Base-by-base conservation (phyloP, 331 rosid genomes). In the Quercus tomentella region DNA sequence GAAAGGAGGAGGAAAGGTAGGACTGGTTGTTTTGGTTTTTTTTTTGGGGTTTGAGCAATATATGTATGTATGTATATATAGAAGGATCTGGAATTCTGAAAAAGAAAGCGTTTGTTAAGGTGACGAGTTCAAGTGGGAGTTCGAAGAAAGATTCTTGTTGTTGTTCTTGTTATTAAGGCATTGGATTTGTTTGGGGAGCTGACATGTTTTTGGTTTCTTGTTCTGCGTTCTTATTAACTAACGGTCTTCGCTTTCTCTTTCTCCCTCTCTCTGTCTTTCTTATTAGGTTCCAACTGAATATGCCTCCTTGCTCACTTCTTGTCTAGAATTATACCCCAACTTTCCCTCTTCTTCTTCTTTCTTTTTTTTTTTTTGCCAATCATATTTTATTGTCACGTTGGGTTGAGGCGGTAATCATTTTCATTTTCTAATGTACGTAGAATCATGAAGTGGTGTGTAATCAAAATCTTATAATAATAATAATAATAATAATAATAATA, bases 321-420 rank as follows among this genome's bases (percentile, higher is more conserved):
- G 25, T 31, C 72, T 56, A 61, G 89, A 82, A 86, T 84, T 84
- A 82, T 82, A 56, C 83, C 79, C 22, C 23, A 22, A 17, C 2
- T 9, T 9, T 1, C 16, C 0, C 1, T 20, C 14, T 12, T 20
- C 3, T 8, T 6, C n/a, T 20, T 65, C 0, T 21, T 57, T 0
- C 31, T 3, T 62, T 25, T 55, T 33, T 2, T 11, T 0, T 21
- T 49, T n/a, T 54, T 15, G 56, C 55, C 9, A 33, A 7, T 6
- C 8, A 55, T 26, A 33, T 60, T n/a, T 77, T 31, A 11, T 10
- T 49, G 5, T 2, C 15, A 49, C 17, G 17, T 10, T 11, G 18
- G 4, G 54, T 12, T 3, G 54, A 14, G 54, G 54, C 1, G 4
- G 18, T 49, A 49, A 11, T 3, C 54, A 49, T 49, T 49, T 49